These are phyloP conservation scores for Novymonas esmeraldas DNA, from an alignment of 208 protist species.

Conservation along the genomic window DNA sequence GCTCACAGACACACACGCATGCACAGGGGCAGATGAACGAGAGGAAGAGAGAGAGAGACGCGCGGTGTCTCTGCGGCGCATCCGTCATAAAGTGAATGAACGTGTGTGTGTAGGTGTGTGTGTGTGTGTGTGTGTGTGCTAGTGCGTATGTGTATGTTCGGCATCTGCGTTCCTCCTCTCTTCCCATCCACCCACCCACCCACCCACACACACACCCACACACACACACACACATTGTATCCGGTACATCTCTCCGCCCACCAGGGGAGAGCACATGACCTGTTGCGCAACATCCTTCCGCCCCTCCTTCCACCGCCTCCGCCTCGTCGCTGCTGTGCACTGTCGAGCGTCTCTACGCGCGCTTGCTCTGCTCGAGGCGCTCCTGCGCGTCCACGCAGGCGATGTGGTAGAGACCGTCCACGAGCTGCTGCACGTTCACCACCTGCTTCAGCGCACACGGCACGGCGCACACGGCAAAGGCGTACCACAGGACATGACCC, in stretches of 20 bases:
- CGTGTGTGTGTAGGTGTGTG: too few relatives aligned
- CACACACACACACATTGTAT: neutral
- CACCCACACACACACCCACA: neutral
- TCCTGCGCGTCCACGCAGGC: conserved; percentile 70
- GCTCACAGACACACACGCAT: neutral
- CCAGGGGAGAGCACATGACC: too few relatives aligned
- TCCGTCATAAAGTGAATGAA: too few relatives aligned
- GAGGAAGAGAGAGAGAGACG: neutral
- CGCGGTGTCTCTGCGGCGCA: too few relatives aligned
- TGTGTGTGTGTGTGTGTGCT: too few relatives aligned
- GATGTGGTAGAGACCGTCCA: conserved; percentile 87
- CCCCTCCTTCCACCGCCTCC: too few relatives aligned
- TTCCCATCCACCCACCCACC: too few relatives aligned
- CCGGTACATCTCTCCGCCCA: too few relatives aligned
- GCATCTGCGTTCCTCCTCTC: too few relatives aligned
- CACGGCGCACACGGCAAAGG: conserved; percentile 43
- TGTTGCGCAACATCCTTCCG: too few relatives aligned
- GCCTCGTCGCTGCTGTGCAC: neutral
- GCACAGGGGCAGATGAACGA: neutral
- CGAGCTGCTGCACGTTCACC: conserved; percentile 91
- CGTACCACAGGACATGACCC: conserved; percentile 32
- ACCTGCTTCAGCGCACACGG: conserved; percentile 86
- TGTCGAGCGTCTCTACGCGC: conserved; percentile 4
- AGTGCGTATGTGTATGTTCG: too few relatives aligned
- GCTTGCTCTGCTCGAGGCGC: conserved; percentile 41